Base-by-base conservation (phyloP, 2,329 filamentous ascomycete species). In the Fusarium nelsonii region DNA sequence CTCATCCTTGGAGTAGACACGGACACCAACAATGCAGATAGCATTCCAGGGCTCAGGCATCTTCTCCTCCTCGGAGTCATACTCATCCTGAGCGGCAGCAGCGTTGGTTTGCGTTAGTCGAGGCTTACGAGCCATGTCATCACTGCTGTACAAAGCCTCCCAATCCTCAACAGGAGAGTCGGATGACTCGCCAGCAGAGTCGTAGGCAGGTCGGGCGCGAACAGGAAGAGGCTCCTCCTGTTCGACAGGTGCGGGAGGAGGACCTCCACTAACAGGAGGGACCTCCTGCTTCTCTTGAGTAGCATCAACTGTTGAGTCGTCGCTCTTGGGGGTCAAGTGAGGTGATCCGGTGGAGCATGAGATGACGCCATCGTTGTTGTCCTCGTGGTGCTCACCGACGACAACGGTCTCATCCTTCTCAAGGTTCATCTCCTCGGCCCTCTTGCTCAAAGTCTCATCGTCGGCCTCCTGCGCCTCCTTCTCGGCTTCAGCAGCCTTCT, bases 41-140 rank as follows among this genome's bases (percentile, higher is more conserved):
- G 88, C 88, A 73, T 90, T 90, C 88, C 88, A 90, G 2, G 87
- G 85, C 26, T 87, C 83, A 1, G 83, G 77, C 71, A 82, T 79
- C 63, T 84, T 85, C 71, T 89, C 86, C 58, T 88, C 87, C n/a
- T 88, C 85, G 0, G 83, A 84, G 20, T 86, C 84, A 37, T 86
- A 85, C 4, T 81, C 78, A 8, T 81, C 80, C 6, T 74, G 73
- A 4, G 74, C 70, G 2, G 75, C 68, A 0, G 79, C 70, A 1
- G 79, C 76, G 2, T 80, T 72, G 9, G 80, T 77, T 37, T 79
- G 77, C 3, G 78, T 74, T 40, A 80, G 74, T 16, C 83, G 81
- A 6, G 84, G 85, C 74, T 85, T 85, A 56, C 84, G 82, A 0
- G 83, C 81, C 76, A 87, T 84, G 70, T 90, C 87, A 65, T 89